Conservation (phyloP, 2,329 filamentous ascomycete genomes). For the Colletotrichum sp. region DNA sequence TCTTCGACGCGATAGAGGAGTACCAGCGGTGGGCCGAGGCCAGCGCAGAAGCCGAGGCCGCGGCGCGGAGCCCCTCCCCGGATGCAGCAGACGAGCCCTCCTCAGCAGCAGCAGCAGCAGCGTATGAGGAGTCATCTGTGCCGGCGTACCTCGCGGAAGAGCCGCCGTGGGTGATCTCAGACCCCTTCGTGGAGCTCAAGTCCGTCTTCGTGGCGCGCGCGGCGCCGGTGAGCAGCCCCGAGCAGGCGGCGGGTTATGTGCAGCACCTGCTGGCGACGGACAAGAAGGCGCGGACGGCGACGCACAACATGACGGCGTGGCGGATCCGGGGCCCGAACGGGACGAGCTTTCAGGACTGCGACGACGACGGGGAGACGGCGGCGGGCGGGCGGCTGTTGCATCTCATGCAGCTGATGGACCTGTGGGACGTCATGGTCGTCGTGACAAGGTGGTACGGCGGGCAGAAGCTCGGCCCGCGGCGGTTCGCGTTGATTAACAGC, state of each 20-base stretch:
- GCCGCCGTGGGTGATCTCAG: slow-evolving; percentile 75
- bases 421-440: slow-evolving; percentile 92
- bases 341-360: slow-evolving; percentile 81
- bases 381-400: slow-evolving; percentile 86
- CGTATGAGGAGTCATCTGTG: slow-evolving; percentile 23
- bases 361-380: slow-evolving; percentile 95
- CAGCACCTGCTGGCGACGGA: slow-evolving; percentile 80
- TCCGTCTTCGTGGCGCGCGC: slow-evolving; percentile 87
- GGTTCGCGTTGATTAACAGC: slow-evolving; percentile 89
- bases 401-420: slow-evolving; percentile 92
- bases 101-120: slow-evolving; percentile 21
- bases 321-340: slow-evolving; percentile 68
- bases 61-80: background rate
- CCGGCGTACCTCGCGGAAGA: background rate
- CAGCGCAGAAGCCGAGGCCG: slow-evolving; percentile 8
- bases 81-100: background rate
- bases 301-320: slow-evolving; percentile 97
- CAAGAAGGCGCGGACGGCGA: slow-evolving; percentile 83
- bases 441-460: slow-evolving; percentile 97
- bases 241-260: slow-evolving; percentile 74
- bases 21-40: slow-evolving; percentile 36
- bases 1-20: slow-evolving; percentile 91
- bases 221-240: slow-evolving; percentile 70
- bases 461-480: slow-evolving; percentile 83
- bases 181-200: slow-evolving; percentile 78